A percentile compares a stretch with the other conserved stretches of the same genome.
These are phyloP conservation scores for Colletotrichum sp. DNA, from an alignment of 2,329 filamentous ascomycete species.

Conservation along the genomic window DNA sequence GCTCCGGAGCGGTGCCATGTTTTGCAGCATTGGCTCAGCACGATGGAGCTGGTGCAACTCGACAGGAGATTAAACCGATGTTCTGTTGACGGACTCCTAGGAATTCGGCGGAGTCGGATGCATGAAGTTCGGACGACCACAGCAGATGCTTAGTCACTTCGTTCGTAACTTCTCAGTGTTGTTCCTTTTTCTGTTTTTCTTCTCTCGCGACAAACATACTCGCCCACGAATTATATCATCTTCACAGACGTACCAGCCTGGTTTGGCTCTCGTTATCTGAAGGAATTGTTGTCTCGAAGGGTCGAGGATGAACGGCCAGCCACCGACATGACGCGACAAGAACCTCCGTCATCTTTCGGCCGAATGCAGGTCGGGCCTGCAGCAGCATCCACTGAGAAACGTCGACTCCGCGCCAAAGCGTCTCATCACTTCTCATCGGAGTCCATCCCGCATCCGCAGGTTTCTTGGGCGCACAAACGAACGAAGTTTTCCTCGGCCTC, in stretches of 20 bases:
- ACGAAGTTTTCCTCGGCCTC: neutral
- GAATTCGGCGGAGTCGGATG: neutral
- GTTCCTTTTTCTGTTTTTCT: neutral
- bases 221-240: neutral
- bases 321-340: neutral
- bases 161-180: neutral
- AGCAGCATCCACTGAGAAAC: neutral
- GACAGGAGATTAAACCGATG: neutral
- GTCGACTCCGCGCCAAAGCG: neutral
- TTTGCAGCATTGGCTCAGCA: neutral
- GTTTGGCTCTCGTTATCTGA: neutral
- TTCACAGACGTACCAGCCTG: neutral
- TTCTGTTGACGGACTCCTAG: neutral
- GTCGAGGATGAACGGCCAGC: neutral
- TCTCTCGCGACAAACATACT: neutral
- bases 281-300: neutral
- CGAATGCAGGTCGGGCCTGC: neutral
- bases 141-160: neutral
- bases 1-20: neutral
- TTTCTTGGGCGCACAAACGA: neutral
- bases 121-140: neutral
- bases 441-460: neutral
- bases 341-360: neutral
- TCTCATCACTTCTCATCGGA: neutral
- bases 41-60: constrained; percentile 1